Percentiles rank a stretch among this genome's conserved stretches.
Conservation (phyloP, 495 filamentous ascomycete genomes). For the Penicillium ucsense region DNA sequence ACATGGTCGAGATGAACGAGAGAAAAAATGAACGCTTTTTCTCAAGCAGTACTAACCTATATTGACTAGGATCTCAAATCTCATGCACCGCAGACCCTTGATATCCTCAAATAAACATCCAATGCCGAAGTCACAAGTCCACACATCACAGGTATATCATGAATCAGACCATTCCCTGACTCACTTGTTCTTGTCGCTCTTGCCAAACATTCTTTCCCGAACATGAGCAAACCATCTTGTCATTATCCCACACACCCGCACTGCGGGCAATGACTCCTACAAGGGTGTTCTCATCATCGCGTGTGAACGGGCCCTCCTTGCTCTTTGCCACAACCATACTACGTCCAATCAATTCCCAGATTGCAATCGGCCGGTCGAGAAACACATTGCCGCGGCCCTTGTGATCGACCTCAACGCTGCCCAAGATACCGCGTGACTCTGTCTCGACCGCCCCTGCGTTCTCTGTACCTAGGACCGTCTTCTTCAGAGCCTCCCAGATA, state of each 20-base stretch:
- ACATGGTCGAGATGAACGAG: too few species aligned
- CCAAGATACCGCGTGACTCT: conserved; percentile 58
- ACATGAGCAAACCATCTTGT: conserved; percentile 92
- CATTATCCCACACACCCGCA: conserved; percentile 96
- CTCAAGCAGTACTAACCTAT: too few species aligned
- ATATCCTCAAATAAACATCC: too few species aligned
- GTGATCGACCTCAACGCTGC: conserved; percentile 57
- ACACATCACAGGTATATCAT: too few species aligned
- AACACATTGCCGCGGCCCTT: conserved; percentile 63
- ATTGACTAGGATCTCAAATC: too few species aligned
- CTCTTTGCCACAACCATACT: conserved; percentile 68
- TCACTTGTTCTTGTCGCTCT: conserved; percentile 82
- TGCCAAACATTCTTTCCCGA: conserved; percentile 98
- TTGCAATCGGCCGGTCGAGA: conserved; percentile 66
- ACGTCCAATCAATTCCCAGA: conserved; percentile 93
- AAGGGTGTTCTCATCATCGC: conserved; percentile 70
- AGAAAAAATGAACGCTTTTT: too few species aligned
- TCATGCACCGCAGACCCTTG: neutral
- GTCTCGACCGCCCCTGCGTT: conserved; percentile 11
- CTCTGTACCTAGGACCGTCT: conserved; percentile 38
- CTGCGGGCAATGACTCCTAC: conserved; percentile 90
- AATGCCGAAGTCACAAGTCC: too few species aligned
- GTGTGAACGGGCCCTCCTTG: conserved; percentile 39
- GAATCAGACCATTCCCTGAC: conserved; percentile 67
- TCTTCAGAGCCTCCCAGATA: conserved; percentile 59